These are phyloP conservation scores for Sporothrix pseudoabietina DNA, from an alignment of 2,329 filamentous ascomycete genomes.

Conservation along the genomic window DNA sequence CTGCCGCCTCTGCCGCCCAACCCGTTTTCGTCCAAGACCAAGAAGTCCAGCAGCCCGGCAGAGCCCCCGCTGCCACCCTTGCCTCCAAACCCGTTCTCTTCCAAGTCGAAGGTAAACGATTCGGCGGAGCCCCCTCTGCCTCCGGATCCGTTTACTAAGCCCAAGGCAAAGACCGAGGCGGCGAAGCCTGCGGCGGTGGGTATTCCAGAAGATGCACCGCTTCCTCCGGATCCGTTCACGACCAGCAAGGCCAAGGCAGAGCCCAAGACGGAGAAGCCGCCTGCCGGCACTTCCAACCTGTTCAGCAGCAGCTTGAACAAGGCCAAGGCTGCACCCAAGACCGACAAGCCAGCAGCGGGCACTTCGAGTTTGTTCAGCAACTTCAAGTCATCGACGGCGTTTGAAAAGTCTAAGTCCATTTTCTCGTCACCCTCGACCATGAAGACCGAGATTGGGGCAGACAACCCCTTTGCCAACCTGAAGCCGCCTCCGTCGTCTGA, in stretches of 20 bases:
- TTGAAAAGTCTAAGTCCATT: slow-evolving; percentile 25
- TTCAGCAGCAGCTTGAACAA: slow-evolving; percentile 22
- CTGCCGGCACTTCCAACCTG: slow-evolving; percentile 34
- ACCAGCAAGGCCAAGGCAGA: slow-evolving; percentile 37
- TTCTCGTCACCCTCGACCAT: slow-evolving; percentile 30
- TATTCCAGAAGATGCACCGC: slow-evolving; percentile 17
- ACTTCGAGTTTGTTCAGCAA: slow-evolving; percentile 27
- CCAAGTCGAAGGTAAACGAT: slow-evolving; percentile 36
- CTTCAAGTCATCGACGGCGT: slow-evolving; percentile 23
- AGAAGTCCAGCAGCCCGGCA: slow-evolving; percentile 24
- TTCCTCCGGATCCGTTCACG: slow-evolving; percentile 42
- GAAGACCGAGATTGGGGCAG: slow-evolving; percentile 9
- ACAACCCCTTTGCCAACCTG: slow-evolving; percentile 35
- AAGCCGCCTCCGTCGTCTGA: slow-evolving; percentile 32
- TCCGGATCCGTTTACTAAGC: slow-evolving; percentile 36
- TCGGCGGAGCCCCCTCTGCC: slow-evolving; percentile 37
- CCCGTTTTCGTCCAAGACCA: slow-evolving; percentile 32
- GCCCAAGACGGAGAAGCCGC: background rate
- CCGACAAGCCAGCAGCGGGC: slow-evolving; percentile 29
- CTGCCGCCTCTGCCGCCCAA: slow-evolving; percentile 36
- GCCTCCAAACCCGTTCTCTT: slow-evolving; percentile 41
- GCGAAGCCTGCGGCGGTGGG: background rate
- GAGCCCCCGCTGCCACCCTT: slow-evolving; percentile 30
- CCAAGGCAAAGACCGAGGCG: slow-evolving; percentile 15
- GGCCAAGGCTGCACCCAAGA: slow-evolving; percentile 36